phyloP scores from a whole-genome alignment of 2,329 filamentous ascomycete species.

The Capronia epimyces region DNA sequence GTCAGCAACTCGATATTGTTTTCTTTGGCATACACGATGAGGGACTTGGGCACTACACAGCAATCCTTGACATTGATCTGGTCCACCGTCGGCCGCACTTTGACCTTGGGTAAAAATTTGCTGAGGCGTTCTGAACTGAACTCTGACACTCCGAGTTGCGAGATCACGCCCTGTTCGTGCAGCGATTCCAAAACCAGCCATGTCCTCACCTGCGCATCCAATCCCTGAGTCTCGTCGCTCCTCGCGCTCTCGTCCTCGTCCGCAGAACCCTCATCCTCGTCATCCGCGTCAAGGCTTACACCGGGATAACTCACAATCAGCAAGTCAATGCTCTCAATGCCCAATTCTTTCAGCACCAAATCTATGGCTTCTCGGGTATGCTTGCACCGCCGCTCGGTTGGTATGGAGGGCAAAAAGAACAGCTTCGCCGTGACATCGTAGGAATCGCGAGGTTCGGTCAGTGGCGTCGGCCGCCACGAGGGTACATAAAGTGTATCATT shows the following conservation, averaged over 20 bases:
- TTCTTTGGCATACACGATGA: slow-evolving; percentile 77
- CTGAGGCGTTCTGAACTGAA: slow-evolving; percentile 79
- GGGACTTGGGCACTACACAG: slow-evolving; percentile 85
- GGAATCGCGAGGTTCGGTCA: slow-evolving; percentile 73
- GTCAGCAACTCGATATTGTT: slow-evolving; percentile 82
- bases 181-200: slow-evolving; percentile 66
- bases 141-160: slow-evolving; percentile 77
- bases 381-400: slow-evolving; percentile 57
- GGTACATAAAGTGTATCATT: slow-evolving; percentile 67
- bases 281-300: slow-evolving; percentile 87
- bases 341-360: slow-evolving; percentile 73
- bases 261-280: slow-evolving; percentile 54
- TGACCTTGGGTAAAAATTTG: slow-evolving; percentile 67
- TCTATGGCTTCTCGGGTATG: slow-evolving; percentile 74
- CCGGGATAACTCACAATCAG: slow-evolving; percentile 90
- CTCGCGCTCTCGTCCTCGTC: slow-evolving; percentile 44
- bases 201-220: slow-evolving; percentile 62
- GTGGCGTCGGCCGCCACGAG: slow-evolving; percentile 63
- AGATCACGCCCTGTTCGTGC: slow-evolving; percentile 64
- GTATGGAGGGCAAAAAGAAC: slow-evolving; percentile 76
- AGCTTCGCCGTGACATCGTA: slow-evolving; percentile 96
- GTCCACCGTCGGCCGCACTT: slow-evolving; percentile 72
- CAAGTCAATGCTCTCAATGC: slow-evolving; percentile 70
- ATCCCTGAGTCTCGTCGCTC: slow-evolving; percentile 46
- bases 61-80: slow-evolving; percentile 96